Evolutionary conservation across 1,284 basidiomycete genomes (phyloP).

Genomic region (Microbotryomycetes sp.): DNA sequence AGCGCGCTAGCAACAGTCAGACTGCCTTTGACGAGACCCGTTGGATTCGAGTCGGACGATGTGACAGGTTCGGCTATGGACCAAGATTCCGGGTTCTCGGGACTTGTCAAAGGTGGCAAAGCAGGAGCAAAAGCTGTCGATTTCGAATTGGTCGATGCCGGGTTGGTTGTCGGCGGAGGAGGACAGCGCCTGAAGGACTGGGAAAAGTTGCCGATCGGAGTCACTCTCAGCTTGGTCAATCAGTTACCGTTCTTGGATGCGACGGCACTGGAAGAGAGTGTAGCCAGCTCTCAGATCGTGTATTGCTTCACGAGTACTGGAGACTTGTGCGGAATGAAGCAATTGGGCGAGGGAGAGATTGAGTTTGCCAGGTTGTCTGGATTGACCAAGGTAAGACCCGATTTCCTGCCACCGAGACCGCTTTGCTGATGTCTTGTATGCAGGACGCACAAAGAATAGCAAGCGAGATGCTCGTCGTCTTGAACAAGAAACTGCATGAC

Average conservation of each 20-base stretch:
- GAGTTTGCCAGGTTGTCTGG: constrained; percentile 15
- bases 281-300: constrained; percentile 11
- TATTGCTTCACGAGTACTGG: constrained; percentile 7
- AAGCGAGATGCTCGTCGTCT: constrained; percentile 7
- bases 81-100: constrained; percentile 21
- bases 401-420: neutral
- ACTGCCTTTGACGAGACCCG: constrained; percentile 15
- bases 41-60: constrained; percentile 17
- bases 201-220: constrained; percentile 24
- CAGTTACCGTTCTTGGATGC: constrained; percentile 28
- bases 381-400: constrained; percentile 9
- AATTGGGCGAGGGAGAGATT: constrained; percentile 29
- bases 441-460: constrained; percentile 2
- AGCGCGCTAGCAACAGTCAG: constrained; percentile 16
- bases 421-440: neutral
- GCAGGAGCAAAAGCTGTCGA: constrained; percentile 25
- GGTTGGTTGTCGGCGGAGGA: constrained; percentile 12
- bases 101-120: constrained; percentile 32
- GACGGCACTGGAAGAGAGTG: constrained; percentile 21
- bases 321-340: constrained; percentile 15
- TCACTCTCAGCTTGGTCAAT: constrained; percentile 27
- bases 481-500: constrained; percentile 23
- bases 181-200: constrained; percentile 12
- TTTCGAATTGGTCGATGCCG: constrained; percentile 26
- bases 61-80: neutral